Base-by-base conservation (phyloP, 1,139 yeast genomes). In the Starmera stellimalicola region DNA sequence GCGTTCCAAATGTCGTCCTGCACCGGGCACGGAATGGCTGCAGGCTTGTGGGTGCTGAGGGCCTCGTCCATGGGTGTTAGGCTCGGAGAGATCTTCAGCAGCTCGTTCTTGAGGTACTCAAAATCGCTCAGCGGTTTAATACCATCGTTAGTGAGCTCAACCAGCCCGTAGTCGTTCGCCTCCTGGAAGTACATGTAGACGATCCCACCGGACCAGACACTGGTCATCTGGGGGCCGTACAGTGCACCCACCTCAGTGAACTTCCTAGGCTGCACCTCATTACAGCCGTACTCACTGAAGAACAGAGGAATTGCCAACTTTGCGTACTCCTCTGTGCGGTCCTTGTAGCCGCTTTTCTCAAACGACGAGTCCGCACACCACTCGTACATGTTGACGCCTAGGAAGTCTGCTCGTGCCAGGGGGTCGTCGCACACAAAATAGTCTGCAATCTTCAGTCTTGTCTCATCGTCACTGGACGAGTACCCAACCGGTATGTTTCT, bases 211-310 rank as follows among this genome's bases (percentile, higher is more conserved):
- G 88, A 79, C 85, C 87, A 80, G 39, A 79, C 82, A 46, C 68
- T 76, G 37, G 79, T 72, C 84, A 76, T 75, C 29, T 74, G 62
- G 42, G 58, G 54, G 37, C 69, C 57, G 56, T 62, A 75, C 24
- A 75, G 49, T 34, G 77, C 61, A 26, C 59, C 68, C 37, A 78
- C 77, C 54, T 79, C 88, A 34, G 72, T 62, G 69, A 83, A 83
- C 34, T 66, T 63, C 60, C 94, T 75, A 45, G 93, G 93, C 35
- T 69, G 38, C 44, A 47, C 52, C 38, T 51, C 63, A 63, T 82
- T 83, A 65, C 94, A 83, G 45, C 94, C 94, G 52, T 80, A 83
- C 63, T 83, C 94, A 27, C 93, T 79, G 60, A 83, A 77, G 66
- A 83, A 83, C 42, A 77, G 58, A 33, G 94, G 94, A 37, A 82